Percentiles rank a stretch among this genome's conserved stretches.
These are phyloP conservation scores for Aschersonia sp. DNA, from an alignment of 2,329 filamentous ascomycete genomes.

Conservation along the genomic window DNA sequence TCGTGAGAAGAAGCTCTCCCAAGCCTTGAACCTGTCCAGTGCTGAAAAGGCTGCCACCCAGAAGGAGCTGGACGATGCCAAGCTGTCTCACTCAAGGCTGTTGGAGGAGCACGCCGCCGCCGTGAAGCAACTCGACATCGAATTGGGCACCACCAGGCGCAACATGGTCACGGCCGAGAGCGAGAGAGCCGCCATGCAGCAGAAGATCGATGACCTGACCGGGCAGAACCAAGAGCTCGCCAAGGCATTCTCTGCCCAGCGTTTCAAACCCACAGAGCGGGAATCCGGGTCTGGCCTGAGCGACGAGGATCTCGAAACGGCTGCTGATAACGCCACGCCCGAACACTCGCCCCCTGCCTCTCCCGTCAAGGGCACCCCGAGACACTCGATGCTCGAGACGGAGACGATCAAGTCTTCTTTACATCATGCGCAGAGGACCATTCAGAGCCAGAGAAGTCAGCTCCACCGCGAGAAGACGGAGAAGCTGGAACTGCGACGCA, in stretches of 20 bases:
- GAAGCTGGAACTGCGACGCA: constrained; percentile 86
- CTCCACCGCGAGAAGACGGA: constrained; percentile 97
- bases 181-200: constrained; percentile 65
- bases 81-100: constrained; percentile 62
- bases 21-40: constrained; percentile 53
- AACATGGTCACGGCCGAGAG: constrained; percentile 64
- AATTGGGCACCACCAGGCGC: constrained; percentile 70
- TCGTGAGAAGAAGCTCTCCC: constrained; percentile 68
- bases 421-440: constrained; percentile 88
- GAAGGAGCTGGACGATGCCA: constrained; percentile 83
- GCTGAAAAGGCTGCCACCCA: constrained; percentile 66
- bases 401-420: constrained; percentile 92
- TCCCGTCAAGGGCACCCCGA: constrained; percentile 78
- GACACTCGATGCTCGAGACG: constrained; percentile 82
- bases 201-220: constrained; percentile 76
- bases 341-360: constrained; percentile 86
- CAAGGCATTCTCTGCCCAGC: constrained; percentile 61
- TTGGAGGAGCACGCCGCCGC: constrained; percentile 63
- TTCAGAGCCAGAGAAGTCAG: constrained; percentile 87
- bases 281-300: constrained; percentile 43
- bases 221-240: constrained; percentile 85
- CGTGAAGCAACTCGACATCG: constrained; percentile 76
- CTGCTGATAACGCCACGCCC: constrained; percentile 57
- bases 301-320: constrained; percentile 49
- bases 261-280: constrained; percentile 52